Base-by-base conservation (phyloP, 805 yeast genomes). In the Yamadazyma takamatsuzukensis region DNA sequence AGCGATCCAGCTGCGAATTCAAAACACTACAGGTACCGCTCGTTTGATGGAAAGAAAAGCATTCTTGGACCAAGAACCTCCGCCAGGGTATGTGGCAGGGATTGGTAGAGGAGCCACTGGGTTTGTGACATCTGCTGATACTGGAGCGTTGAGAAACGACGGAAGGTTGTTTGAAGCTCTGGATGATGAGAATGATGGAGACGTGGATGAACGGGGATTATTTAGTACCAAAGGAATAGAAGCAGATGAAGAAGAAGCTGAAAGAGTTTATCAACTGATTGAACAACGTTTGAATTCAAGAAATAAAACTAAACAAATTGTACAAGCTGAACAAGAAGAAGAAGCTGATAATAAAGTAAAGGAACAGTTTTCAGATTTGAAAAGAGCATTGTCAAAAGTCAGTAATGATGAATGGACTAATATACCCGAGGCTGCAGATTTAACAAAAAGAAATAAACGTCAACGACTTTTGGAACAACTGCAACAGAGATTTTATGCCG, bases 21-120 rank as follows among this genome's bases (percentile, higher is more conserved):
- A 26, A 23, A 23, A 23, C 10, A 23, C 12, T 23, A 23, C 18
- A 28, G 15, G 24, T 19, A 21, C 10, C 18, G n/a, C 26, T 9
- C n/a, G n/a, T 15, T 13, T 15, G 12, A 70, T 71, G 80, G 75
- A 74, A 18, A 54, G 77, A 36, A 72, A 71, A 39, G 63, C 76
- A 4, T 93, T 93, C 57, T 64, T 90, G 29, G 87, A 83, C 49
- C 86, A 83, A 61, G 78, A 78, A 40, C 82, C 97, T 1, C 98
- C 98, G 0, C 74, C 82, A 2, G 95, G 94, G 5, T 90, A 90
- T 52, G 74, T 88, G 25, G 83, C 97, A 3, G 98, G 98, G 16
- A 59, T 88, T 6, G 97, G 97, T 0, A 69, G 98, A 51, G 98
- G 98, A 17, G 97, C 97, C 2, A 75, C 85, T 1, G 97, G 97